Base-by-base conservation (phyloP, 441 rosid species). In the Adansonia gregorii region DNA sequence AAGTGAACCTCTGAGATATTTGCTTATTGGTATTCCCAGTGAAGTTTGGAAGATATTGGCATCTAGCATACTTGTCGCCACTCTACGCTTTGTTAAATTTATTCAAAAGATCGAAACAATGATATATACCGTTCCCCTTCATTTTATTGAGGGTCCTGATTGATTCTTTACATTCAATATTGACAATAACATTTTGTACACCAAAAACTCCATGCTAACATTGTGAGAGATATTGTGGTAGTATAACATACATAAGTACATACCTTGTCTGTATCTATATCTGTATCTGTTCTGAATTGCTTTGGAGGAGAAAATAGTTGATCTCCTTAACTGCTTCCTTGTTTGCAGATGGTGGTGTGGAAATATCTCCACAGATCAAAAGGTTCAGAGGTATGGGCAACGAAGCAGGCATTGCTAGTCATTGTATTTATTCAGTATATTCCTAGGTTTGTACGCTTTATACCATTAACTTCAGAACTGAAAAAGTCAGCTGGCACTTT, bases 401-500 rank as follows among this genome's bases (percentile, higher is more conserved):
- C 94, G 0, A 93, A 93, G 79, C 87, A 86, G 22, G 88, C 92
- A 43, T 83, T 93, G 78, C 79, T 87, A 55, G 35, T 84, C 63
- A 79, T 88, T 46, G 91, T 88, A 61, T 87, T 88, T 80, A 43
- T 79, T 65, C 98, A 94, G 83, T 96, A 96, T 67, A 77, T 96
- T 76, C 99, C 98, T 1, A 89, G 99, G 79, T 91, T 94, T 77
- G 75, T 78, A 14, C 92, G 97, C 48, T 86, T 94, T 83, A 73
- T 93, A 43, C 98, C 97, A 17, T 82, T 94, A 77, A 90, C 85
- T 65, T 92, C 97, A 43, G 97, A 94, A 69, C 81, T 96, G 67
- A 94, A 92, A 79, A 95, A 92, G 87, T 82, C 93, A 5, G 94
- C 97, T 0, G 99, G 98, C 59, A 97, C 83, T 66, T 93, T 96